phyloP scores from a whole-genome alignment of 2,329 filamentous ascomycete species.

The Monilinia aucupariae region DNA sequence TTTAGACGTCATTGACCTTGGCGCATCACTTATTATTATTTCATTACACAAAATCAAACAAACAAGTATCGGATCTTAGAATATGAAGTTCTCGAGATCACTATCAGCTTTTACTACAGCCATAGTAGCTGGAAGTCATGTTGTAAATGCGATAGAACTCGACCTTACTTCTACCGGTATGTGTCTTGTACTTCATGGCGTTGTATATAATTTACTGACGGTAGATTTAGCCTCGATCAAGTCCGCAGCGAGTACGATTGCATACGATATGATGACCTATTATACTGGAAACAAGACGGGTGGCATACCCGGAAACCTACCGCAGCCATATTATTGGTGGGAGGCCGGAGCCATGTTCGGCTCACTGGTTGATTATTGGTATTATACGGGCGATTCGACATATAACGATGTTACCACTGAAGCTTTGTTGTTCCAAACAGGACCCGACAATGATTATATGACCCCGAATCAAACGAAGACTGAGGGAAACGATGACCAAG shows the following conservation, averaged over 20 bases:
- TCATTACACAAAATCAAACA: background rate
- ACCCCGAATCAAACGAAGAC: slow-evolving; percentile 64
- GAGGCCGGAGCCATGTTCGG: slow-evolving; percentile 67
- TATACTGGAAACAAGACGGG: slow-evolving; percentile 49
- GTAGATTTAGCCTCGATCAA: slow-evolving; percentile 33
- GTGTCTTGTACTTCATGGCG: background rate
- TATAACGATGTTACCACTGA: slow-evolving; percentile 65
- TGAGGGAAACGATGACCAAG: slow-evolving; percentile 70
- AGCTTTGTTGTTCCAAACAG: slow-evolving; percentile 69
- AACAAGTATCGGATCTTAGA: background rate
- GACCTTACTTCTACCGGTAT: slow-evolving; percentile 30
- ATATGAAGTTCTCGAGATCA: slow-evolving; percentile 1
- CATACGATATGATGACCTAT: slow-evolving; percentile 46
- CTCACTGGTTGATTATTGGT: slow-evolving; percentile 77
- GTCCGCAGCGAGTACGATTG: slow-evolving; percentile 33
- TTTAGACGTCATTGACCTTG: background rate
- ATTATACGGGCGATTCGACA: slow-evolving; percentile 66
- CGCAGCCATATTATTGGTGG: slow-evolving; percentile 52
- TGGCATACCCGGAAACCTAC: slow-evolving; percentile 47
- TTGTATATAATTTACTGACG: slow-evolving; percentile 2
- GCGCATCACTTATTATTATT: background rate
- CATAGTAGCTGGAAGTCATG: slow-evolving; percentile 17
- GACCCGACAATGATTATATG: slow-evolving; percentile 70
- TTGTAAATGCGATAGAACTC: slow-evolving; percentile 25
- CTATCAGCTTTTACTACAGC: slow-evolving; percentile 9